Percentiles rank a stretch among this genome's conserved stretches.
phyloP scores from a whole-genome alignment of 352 stramenopile genomes.

The Phytophthora cactorum region DNA sequence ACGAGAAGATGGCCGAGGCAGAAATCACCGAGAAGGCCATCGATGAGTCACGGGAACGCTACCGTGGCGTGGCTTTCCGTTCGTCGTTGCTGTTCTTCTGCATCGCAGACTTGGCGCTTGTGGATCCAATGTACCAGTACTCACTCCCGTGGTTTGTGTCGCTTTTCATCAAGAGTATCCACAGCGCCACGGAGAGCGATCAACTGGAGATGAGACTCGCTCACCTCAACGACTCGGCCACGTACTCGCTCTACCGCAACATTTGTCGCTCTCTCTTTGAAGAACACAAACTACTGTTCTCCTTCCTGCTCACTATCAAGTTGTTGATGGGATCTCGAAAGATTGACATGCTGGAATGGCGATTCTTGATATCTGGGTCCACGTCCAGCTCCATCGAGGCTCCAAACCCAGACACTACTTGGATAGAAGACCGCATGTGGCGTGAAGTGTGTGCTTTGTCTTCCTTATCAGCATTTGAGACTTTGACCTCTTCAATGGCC shows the following conservation, averaged over 20 bases:
- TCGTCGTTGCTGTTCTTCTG: conserved; percentile 94
- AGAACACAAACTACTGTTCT: conserved; percentile 95
- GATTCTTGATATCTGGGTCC: conserved; percentile 93
- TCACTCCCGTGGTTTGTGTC: conserved; percentile 93
- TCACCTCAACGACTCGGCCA: conserved; percentile 93
- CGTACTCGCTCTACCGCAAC: conserved; percentile 94
- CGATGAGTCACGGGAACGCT: conserved; percentile 89
- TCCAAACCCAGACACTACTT: conserved; percentile 70
- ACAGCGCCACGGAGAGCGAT: conserved; percentile 79
- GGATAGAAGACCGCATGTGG: conserved; percentile 81
- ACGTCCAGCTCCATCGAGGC: conserved; percentile 68
- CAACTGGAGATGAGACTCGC: conserved; percentile 83
- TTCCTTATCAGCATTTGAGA: conserved; percentile 70
- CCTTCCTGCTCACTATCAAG: conserved; percentile 92
- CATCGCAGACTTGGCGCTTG: conserved; percentile 89
- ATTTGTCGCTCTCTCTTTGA: conserved; percentile 95
- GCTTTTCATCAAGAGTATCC: conserved; percentile 92
- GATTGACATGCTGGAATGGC: conserved; percentile 93
- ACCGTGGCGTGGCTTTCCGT: conserved; percentile 89
- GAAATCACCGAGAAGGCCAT: conserved; percentile 93
- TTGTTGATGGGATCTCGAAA: conserved; percentile 72
- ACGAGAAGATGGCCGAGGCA: conserved; percentile 92
- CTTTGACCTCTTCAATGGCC: conserved; percentile 57
- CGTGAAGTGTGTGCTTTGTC: conserved; percentile 78
- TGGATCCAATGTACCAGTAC: conserved; percentile 96